Conservation (phyloP, 2,329 filamentous ascomycete genomes). For the Cercospora sp. region DNA sequence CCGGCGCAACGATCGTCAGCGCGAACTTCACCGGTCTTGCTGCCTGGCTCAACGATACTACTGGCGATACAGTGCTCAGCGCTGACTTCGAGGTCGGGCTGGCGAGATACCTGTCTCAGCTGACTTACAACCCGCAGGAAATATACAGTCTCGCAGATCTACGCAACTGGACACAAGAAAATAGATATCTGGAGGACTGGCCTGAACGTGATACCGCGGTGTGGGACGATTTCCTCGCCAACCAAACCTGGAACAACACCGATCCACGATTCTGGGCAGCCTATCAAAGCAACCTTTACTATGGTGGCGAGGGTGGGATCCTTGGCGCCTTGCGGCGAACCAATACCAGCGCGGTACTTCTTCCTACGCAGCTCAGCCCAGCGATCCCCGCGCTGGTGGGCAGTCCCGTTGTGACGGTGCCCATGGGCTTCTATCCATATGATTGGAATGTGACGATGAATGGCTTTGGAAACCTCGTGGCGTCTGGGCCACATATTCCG, state of each 20-base stretch:
- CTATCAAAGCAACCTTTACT: constrained; percentile 55
- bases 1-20: constrained; percentile 25
- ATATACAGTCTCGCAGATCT: constrained; percentile 56
- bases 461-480: constrained; percentile 53
- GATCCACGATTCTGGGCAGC: constrained; percentile 58
- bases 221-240: constrained; percentile 56
- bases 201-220: constrained; percentile 59
- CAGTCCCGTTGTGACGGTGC: constrained; percentile 62
- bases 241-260: constrained; percentile 57
- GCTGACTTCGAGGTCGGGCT: constrained; percentile 64
- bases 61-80: constrained; percentile 51
- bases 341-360: constrained; percentile 61
- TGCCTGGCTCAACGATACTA: constrained; percentile 43
- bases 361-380: constrained; percentile 56
- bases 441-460: constrained; percentile 52
- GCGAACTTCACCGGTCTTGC: constrained; percentile 34
- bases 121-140: constrained; percentile 59
- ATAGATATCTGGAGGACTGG: constrained; percentile 55
- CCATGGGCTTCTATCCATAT: constrained; percentile 57
- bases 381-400: constrained; percentile 58
- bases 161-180: constrained; percentile 56
- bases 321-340: constrained; percentile 59
- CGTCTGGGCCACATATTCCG: constrained; percentile 55
- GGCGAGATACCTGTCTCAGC: constrained; percentile 56
- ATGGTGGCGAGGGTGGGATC: constrained; percentile 61